phyloP scores from a whole-genome alignment of 257 asterid genomes.

The Anisodus acutangulus region DNA sequence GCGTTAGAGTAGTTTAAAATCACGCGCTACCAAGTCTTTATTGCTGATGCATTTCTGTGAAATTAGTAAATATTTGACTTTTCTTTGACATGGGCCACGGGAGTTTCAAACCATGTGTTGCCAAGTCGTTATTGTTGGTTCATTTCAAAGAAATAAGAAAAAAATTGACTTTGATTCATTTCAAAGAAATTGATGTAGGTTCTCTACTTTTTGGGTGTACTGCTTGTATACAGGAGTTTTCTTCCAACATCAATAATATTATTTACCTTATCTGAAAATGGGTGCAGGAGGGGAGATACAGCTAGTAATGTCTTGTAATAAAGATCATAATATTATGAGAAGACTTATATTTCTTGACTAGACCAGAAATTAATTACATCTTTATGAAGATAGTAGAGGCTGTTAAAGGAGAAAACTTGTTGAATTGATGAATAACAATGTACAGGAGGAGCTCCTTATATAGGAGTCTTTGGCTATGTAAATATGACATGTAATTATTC shows the following conservation, averaged over 20 bases:
- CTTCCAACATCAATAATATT: background rate
- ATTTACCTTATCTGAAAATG: background rate
- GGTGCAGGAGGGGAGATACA: background rate
- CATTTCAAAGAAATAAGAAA: constrained; percentile 21
- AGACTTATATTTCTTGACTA: background rate
- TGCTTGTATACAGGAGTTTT: background rate
- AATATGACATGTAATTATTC: background rate
- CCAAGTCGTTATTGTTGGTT: background rate
- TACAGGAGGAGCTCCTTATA: background rate
- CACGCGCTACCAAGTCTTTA: background rate
- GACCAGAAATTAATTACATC: background rate
- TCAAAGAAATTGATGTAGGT: constrained; percentile 15
- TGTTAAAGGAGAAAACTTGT: background rate
- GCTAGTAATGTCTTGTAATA: background rate
- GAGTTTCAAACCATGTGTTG: background rate
- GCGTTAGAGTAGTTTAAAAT: background rate
- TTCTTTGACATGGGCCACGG: background rate
- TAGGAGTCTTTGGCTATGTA: constrained; percentile 2
- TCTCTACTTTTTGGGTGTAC: background rate
- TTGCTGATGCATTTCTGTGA: background rate
- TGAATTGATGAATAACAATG: constrained; percentile 1
- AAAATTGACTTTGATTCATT: constrained; percentile 16
- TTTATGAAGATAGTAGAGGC: constrained; percentile 12
- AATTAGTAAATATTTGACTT: background rate
- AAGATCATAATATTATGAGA: constrained; percentile 5